These are phyloP conservation scores for Clavispora santaluciae DNA, from an alignment of 805 yeast genomes.

Conservation along the genomic window DNA sequence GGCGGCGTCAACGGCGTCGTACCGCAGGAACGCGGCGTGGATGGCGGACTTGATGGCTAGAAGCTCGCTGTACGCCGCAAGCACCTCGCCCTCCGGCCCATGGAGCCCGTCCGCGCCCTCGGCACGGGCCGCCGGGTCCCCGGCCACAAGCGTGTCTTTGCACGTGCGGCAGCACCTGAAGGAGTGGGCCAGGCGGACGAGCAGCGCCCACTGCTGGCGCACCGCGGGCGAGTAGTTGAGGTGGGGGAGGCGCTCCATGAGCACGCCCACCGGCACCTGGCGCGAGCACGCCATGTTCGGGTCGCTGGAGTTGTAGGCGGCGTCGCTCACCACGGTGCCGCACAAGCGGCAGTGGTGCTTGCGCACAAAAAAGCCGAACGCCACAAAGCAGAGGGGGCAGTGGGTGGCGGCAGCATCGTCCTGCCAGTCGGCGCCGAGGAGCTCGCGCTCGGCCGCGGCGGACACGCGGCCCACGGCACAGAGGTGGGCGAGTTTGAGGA, in stretches of 20 bases:
- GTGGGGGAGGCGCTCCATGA: constrained; percentile 35
- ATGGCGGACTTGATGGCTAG: constrained; percentile 21
- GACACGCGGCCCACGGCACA: constrained; percentile 7
- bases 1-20: constrained; percentile 11
- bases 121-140: background rate
- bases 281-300: constrained; percentile 60
- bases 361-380: constrained; percentile 55
- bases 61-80: constrained; percentile 18
- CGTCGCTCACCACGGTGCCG: constrained; percentile 79
- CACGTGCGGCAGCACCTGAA: constrained; percentile 1
- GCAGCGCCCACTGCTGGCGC: constrained; percentile 12
- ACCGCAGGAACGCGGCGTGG: constrained; percentile 18
- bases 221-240: constrained; percentile 30
- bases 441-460: constrained; percentile 19
- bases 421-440: constrained; percentile 60
- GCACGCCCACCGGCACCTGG: constrained; percentile 50
- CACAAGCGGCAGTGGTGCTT: constrained; percentile 93
- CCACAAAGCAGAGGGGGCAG: constrained; percentile 61
- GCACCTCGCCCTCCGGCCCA: constrained; percentile 9
- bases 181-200: constrained; percentile 1
- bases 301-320: constrained; percentile 22
- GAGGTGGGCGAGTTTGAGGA: constrained; percentile 42
- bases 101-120: background rate
- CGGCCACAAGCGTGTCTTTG: background rate
- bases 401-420: constrained; percentile 32